phyloP scores from a whole-genome alignment of 2,329 filamentous ascomycete species.

The Fusarium xyrophilum region DNA sequence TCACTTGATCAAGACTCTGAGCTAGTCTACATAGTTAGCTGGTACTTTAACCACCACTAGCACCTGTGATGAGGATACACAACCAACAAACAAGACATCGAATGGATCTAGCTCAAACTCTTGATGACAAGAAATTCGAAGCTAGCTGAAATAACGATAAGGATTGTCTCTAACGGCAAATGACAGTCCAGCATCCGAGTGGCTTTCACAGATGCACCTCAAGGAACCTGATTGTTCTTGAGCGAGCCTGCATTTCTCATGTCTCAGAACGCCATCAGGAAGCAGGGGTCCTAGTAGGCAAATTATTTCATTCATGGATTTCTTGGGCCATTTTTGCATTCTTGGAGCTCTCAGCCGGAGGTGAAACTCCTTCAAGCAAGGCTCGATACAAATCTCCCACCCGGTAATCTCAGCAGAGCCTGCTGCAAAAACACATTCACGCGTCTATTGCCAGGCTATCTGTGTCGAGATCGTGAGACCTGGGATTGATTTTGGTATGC shows the following conservation, averaged over 20 bases:
- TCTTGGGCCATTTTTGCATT: slow-evolving; percentile 14
- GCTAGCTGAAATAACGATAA: slow-evolving; percentile 28
- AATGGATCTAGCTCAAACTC: slow-evolving; percentile 10
- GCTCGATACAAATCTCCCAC: not conserved
- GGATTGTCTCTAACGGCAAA: slow-evolving; percentile 10
- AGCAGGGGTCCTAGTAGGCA: slow-evolving; percentile 14
- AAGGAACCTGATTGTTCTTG: not conserved
- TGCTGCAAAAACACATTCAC: not conserved
- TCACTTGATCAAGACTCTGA: slow-evolving; percentile 20
- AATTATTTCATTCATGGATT: not conserved
- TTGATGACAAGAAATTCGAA: not conserved
- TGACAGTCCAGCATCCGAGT: slow-evolving; percentile 9
- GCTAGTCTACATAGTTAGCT: slow-evolving; percentile 32
- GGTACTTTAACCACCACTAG: slow-evolving; percentile 23
- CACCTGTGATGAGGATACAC: slow-evolving; percentile 13
- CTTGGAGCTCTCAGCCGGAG: not conserved
- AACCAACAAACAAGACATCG: slow-evolving; percentile 33
- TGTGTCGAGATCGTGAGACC: not conserved
- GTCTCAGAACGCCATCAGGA: slow-evolving; percentile 28
- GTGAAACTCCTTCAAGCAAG: not conserved
- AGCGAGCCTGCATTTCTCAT: slow-evolving; percentile 16
- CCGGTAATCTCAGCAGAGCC: not conserved
- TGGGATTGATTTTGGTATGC: not conserved
- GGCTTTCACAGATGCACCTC: slow-evolving; percentile 17
- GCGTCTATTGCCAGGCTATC: not conserved